Evolutionary conservation across 2,329 filamentous ascomycete genomes (phyloP).

Genomic region (Scedosporium minutisporum): DNA sequence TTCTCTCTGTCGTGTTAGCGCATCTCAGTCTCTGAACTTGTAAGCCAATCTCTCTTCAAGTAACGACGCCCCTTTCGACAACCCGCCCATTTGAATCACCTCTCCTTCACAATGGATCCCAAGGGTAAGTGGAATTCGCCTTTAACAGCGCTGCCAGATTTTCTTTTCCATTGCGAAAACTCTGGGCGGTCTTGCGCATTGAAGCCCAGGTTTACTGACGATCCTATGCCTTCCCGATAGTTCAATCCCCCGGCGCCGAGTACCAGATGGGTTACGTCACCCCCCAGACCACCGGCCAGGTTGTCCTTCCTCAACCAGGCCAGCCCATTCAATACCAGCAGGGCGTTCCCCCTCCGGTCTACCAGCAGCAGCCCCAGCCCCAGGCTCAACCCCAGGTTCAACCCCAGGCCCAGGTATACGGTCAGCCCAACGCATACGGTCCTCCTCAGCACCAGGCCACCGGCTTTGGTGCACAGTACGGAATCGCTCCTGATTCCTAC

Average conservation of each 20-base stretch:
- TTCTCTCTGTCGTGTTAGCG: too few relatives aligned
- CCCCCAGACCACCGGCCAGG: slow-evolving; percentile 2
- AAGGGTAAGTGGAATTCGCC: not conserved
- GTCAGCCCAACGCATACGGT: not conserved
- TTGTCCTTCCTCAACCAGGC: not conserved
- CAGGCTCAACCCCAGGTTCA: not conserved
- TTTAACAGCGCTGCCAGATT: too few relatives aligned
- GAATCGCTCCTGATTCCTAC: not conserved
- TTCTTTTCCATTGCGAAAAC: too few relatives aligned
- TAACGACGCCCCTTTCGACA: not conserved
- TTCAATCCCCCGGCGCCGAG: slow-evolving; percentile 1
- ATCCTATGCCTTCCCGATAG: not conserved
- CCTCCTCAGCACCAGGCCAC: not conserved
- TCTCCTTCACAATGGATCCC: not conserved
- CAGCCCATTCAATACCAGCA: not conserved
- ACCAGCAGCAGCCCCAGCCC: not conserved
- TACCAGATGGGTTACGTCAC: slow-evolving; percentile 1
- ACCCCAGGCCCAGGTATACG: too few relatives aligned
- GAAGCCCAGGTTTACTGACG: not conserved
- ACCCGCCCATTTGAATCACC: not conserved
- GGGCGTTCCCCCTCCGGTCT: slow-evolving; percentile 1
- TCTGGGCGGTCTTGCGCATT: too few relatives aligned
- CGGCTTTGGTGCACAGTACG: not conserved
- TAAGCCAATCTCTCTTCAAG: too few relatives aligned
- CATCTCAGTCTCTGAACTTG: too few relatives aligned